Base-by-base conservation (phyloP, 2,329 filamentous ascomycete species). In the Achaetomium macrosporum region DNA sequence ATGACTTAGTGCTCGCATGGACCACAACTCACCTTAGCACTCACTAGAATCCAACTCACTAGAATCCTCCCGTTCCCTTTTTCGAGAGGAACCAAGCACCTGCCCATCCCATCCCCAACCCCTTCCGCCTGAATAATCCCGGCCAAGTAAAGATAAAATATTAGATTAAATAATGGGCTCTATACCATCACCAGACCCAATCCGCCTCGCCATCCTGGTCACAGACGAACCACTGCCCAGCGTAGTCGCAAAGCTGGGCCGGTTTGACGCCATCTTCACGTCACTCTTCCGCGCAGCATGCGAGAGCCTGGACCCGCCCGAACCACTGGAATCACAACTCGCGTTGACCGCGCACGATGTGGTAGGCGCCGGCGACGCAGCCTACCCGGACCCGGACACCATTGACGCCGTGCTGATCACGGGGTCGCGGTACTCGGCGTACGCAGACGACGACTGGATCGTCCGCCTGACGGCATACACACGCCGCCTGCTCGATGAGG, bases 321-420 rank as follows among this genome's bases (percentile, higher is more conserved):
- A 44, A 44, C 29, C 42, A 12, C 31, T 44, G 2, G 29, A 33
- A 4, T 44, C 42, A 12, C 42, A 44, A 33, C 42, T 44, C 10
- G 13, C 25, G 11, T n/a, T 44, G 17, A 44, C 30, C 10, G 30
- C 42, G 7, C 42, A 44, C 42, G 29, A 44, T 29, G 42, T 44
- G n/a, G 31, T 44, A 9, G 5, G 12, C 29, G 29, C 15, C 25
- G 25, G 7, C 30, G 42, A 35, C 29, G 12, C 13, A 3, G 42
- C 9, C 7, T 44, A 44, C n/a, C 42, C 42, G 16, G 42, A 44
- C n/a, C 42, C 42, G 15, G 42, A 19, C n/a, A 17, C 42, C 42
- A 44, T 44, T n/a, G 42, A 44, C 31, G 42, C 42, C 30, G 42
- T 44, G 42, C 29, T 44, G 9, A 44, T 44, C 30, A 44, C 42